Base-by-base conservation (phyloP, 805 yeast species). In the Suhomyces emberorum region DNA sequence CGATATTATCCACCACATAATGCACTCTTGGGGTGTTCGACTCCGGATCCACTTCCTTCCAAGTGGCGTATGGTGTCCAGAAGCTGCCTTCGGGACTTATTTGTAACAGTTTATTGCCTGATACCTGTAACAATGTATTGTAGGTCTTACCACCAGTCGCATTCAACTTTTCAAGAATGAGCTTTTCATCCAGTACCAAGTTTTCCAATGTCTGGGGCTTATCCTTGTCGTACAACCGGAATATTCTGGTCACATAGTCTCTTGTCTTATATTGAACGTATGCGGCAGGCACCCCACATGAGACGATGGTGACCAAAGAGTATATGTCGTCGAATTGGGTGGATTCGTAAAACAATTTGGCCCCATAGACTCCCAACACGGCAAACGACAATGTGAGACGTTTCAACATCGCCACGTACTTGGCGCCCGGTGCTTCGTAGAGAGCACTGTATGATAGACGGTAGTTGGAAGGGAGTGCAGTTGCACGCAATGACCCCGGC, bases 201-300 rank as follows among this genome's bases (percentile, higher is more conserved):
- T 72, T 74, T 32, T 80, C 85, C 37, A 77, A 63, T 1, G 84
- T 79, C 52, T 85, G 89, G 0, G 81, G 77, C 50, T 73, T 65
- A 3, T 74, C 70, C 27, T 73, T 70, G 48, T 79, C 79, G 53
- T 85, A 86, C 15, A 86, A 64, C 30, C 95, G 61, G 61, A 76
- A 84, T 11, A 87, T 76, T 43, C 87, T 65, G 3, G 85, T 67
- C 20, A 87, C 95, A 46, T 82, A 83, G 35, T 85, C 79, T 22
- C 69, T 63, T 3, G 86, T 75, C 34, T 77, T 68, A 50, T 69
- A 78, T 44, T 69, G 72, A 8, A 63, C 67, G 4, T 54, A 51
- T 2, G 76, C 61, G 2, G 79, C 55, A 0, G 95, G 93, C 2
- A 74, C 57, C 3, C 86, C 82, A 11, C 77, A 42, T 1, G 76